Evolutionary conservation across 83 land plant genomes (phyloP), one percentile per base, ranked within the genome.

Genomic region (Picea abies): DNA sequence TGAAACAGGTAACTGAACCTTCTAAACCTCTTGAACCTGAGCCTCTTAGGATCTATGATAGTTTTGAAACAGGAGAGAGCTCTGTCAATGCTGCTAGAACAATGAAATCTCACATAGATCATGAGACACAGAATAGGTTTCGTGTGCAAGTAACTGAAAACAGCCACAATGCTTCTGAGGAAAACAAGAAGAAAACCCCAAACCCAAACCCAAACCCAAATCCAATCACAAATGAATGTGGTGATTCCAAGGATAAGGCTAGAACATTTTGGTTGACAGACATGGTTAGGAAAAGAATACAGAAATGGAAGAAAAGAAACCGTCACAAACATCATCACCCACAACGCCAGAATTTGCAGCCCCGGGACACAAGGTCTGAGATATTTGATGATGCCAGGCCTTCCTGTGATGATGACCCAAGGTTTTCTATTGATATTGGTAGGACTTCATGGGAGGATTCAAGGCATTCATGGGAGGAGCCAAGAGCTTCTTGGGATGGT

Each of bases 401-500:
- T 35, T 92, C 94, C 65, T 90, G 92, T 66, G 92, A 90, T 75
- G 89, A 85, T 1, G 92, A 87, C n/a, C 90, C 91, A 12, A 86
- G 90, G 82, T 86, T 90, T 63, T 92, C 92, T 3, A 82, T 90
- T 41, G 94, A 92, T 67, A 87, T 82, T 39, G 92, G 87, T 1
- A 47, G 94, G 60, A 66, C 81, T 5, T 90, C 92, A n/a, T 84
- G 88, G 60, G 94, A 92, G 81, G 92, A 88, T 65, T 85, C 92
- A 37, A 83, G 91, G 68, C 84, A 60, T 84, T 92, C 94, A 5
- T 92, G 89, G 63, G 94, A 92, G 73, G 92, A 88, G 81, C 90
- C 90, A 4, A 63, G 94, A 26, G 92, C 90, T 15, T 88, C 90
- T 26, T 92, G 94, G 94, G 94, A 92, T 72, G 94, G 94, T 5